Evolutionary conservation across 2,329 filamentous ascomycete species (phyloP).

Genomic region (Botrytis elliptica): DNA sequence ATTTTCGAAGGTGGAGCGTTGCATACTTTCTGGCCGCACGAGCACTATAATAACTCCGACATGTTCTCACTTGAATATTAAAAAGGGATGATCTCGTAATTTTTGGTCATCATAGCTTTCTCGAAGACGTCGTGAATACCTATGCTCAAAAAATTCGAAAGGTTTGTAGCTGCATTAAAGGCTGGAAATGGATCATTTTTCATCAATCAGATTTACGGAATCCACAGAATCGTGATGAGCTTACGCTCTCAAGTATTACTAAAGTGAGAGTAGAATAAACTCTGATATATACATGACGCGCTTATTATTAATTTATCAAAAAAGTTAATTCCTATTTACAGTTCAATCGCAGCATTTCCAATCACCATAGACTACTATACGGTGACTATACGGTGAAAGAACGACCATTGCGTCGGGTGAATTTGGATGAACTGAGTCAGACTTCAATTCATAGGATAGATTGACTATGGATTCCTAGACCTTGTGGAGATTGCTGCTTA

Average conservation of each 20-base stretch:
- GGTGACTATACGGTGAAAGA: background rate
- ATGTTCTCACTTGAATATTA: background rate
- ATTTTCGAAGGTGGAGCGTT: background rate
- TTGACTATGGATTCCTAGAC: background rate
- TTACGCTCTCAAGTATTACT: background rate
- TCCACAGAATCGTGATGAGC: background rate
- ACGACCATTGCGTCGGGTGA: background rate
- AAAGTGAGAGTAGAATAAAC: background rate
- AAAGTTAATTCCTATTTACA: background rate
- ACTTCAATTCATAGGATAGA: background rate
- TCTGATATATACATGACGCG: background rate
- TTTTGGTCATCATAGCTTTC: background rate
- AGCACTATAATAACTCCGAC: background rate
- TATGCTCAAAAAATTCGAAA: background rate
- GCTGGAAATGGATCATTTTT: background rate
- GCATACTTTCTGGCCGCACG: background rate
- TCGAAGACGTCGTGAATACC: background rate
- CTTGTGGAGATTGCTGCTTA: background rate
- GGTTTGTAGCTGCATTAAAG: background rate
- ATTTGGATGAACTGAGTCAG: background rate
- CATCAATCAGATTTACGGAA: background rate
- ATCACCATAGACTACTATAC: background rate
- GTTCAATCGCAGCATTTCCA: background rate
- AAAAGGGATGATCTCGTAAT: background rate
- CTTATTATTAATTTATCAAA: background rate